Evolutionary conservation across 2,329 filamentous ascomycete species (phyloP).

Genomic region (Huntiella bhutanensis): DNA sequence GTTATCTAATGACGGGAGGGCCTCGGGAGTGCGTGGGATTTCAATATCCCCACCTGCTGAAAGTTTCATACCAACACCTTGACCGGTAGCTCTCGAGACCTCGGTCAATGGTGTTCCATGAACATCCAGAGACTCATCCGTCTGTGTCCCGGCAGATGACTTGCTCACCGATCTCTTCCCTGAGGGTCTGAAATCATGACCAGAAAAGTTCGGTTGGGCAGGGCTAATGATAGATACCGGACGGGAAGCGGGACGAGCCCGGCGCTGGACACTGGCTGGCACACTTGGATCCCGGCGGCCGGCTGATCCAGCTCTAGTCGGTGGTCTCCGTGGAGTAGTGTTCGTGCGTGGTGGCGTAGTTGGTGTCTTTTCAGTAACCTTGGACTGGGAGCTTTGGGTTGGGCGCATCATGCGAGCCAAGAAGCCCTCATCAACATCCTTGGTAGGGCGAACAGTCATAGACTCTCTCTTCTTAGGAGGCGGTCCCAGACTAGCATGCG

Average conservation of each 20-base stretch:
- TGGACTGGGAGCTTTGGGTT: constrained; percentile 49
- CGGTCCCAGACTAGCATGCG: constrained; percentile 35
- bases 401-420: constrained; percentile 69
- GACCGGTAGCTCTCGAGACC: not conserved
- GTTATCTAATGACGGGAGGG: constrained; percentile 8
- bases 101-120: not conserved
- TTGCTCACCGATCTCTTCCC: not conserved
- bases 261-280: constrained; percentile 3
- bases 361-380: constrained; percentile 42
- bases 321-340: constrained; percentile 8
- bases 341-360: constrained; percentile 29
- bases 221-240: constrained; percentile 8
- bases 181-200: not conserved
- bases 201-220: not conserved
- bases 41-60: constrained; percentile 1
- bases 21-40: constrained; percentile 8
- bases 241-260: constrained; percentile 7
- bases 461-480: constrained; percentile 35
- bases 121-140: not conserved
- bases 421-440: constrained; percentile 48
- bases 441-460: constrained; percentile 28
- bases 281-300: constrained; percentile 7
- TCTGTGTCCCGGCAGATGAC: constrained; percentile 1
- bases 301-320: constrained; percentile 7
- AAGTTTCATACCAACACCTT: not conserved